Evolutionary conservation across 495 filamentous ascomycete species (phyloP), one percentile per base, ranked within the genome.

Genomic region (Apodospora peruviana): DNA sequence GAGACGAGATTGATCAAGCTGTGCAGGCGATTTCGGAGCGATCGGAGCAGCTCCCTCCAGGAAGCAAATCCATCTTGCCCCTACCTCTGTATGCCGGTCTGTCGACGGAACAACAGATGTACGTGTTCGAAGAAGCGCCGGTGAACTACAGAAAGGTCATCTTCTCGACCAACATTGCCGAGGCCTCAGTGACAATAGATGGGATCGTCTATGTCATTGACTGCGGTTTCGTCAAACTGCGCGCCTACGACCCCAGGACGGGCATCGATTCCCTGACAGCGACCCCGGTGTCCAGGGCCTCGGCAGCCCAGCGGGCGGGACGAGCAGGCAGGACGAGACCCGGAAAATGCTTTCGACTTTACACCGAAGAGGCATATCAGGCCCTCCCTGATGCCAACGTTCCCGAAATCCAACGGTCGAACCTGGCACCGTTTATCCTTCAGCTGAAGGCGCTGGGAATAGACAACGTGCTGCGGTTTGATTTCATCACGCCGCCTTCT

Each of bases 391-490:
- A 88, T 53, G 74, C 82, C 20, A 91, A 84, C 2, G 71, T 89
- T 3, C 91, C 94, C 2, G 93, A 99, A 65, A 91, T 97, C 40
- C 91, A 96, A 60, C 79, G 94, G 41, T 91, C 87, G 19, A 94
- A 96, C 60, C 81, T 99, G 34, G 91, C 93, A 0, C 88, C 91
- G 0, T 80, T 89, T 20, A 80, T 99, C 39, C 81, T 97, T 48
- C 91, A 97, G 65, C 81, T 99, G 45, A 96, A 97, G 66, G 93
- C 91, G 16, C 75, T 99, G 16, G 94, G 94, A 0, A 94, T 99
- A 57, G 91, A 95, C 65, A 97, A 99, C 64, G 85, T 97, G 23
- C 81, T 88, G 7, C 82, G 90, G 18, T 99, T 97, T 62, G 82
- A 88, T 55, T 97, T 91, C 60, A 67, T 95, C 47, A 94, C 94